Evolutionary conservation across 176 grass and related monocot species (phyloP).

Genomic region (Avena sativa): DNA sequence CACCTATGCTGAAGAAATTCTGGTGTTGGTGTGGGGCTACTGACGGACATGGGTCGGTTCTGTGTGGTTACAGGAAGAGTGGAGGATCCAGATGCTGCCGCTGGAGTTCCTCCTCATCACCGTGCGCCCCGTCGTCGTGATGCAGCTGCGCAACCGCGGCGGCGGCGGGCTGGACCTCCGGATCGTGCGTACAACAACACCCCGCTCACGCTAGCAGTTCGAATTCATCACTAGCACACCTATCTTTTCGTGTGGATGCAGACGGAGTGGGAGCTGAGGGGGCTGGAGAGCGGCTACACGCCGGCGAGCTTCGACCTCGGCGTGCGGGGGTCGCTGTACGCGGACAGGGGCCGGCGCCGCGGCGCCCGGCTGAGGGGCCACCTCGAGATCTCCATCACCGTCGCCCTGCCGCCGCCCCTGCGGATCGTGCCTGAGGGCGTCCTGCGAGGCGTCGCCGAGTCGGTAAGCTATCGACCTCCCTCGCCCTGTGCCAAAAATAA

Average conservation of each 20-base stretch:
- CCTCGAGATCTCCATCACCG: conserved; percentile 66
- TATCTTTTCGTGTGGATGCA: background rate
- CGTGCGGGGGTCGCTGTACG: conserved; percentile 66
- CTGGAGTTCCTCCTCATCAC: conserved; percentile 84
- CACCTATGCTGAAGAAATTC: background rate
- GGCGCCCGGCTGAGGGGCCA: conserved; percentile 57
- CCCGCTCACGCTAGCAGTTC: background rate
- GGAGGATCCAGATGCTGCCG: conserved; percentile 76
- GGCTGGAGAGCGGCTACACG: conserved; percentile 54
- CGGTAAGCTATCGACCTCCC: conserved; percentile 22
- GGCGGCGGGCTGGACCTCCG: conserved; percentile 59
- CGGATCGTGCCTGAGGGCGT: conserved; percentile 55
- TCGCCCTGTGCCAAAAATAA: background rate
- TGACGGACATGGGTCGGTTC: background rate
- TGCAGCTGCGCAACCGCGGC: conserved; percentile 59
- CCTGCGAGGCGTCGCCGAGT: conserved; percentile 61
- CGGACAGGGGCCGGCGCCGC: conserved; percentile 43
- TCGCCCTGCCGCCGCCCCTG: conserved; percentile 58
- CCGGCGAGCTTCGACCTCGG: conserved; percentile 62
- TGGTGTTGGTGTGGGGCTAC: background rate
- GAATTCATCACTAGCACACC: background rate
- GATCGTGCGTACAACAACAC: conserved; percentile 39
- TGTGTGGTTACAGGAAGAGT: conserved; percentile 55
- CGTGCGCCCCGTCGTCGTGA: conserved; percentile 75
- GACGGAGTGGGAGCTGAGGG: conserved; percentile 79